Evolutionary conservation across 495 filamentous ascomycete species (phyloP).

Genomic region (Tetracladium setigerum): DNA sequence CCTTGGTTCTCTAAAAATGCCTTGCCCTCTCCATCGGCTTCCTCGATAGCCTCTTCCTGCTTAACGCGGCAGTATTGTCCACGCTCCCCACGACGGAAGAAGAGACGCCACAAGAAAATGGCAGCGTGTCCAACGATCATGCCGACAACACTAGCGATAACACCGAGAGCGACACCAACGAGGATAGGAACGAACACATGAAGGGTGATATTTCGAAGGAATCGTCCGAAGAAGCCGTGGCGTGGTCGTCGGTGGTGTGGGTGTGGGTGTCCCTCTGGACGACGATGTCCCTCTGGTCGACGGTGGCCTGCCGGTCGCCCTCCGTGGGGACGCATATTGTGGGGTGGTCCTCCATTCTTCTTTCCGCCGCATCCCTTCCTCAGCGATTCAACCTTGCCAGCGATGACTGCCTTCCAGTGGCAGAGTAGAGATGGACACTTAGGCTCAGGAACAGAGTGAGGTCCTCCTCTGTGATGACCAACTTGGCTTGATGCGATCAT

Average conservation of each 20-base stretch:
- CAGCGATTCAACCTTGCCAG: constrained; percentile 29
- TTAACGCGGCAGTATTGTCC: constrained; percentile 6
- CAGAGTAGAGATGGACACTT: constrained; percentile 40
- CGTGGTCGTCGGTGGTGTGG: constrained; percentile 14
- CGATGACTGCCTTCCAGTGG: constrained; percentile 35
- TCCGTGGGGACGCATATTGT: constrained; percentile 7
- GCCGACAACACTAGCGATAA: constrained; percentile 42
- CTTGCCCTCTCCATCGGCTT: constrained; percentile 10
- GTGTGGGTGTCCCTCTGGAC: constrained; percentile 5
- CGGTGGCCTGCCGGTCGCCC: constrained; percentile 3
- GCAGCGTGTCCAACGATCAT: constrained; percentile 42
- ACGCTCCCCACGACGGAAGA: constrained; percentile 21
- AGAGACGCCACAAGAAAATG: constrained; percentile 36
- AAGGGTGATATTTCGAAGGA: constrained; percentile 37
- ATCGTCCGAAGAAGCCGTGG: constrained; percentile 28
- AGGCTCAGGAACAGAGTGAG: no score
- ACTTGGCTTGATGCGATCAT: constrained; percentile 26
- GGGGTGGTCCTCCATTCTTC: no score
- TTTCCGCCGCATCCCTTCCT: constrained; percentile 21
- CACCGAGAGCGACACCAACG: constrained; percentile 44
- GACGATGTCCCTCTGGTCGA: constrained; percentile 2
- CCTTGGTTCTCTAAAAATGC: constrained; percentile 14
- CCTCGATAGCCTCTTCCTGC: constrained; percentile 10
- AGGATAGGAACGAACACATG: constrained; percentile 44
- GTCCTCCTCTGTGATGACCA: constrained; percentile 1